These are phyloP conservation scores for Telfairia occidentalis DNA, from an alignment of 331 rosid species.

Conservation along the genomic window DNA sequence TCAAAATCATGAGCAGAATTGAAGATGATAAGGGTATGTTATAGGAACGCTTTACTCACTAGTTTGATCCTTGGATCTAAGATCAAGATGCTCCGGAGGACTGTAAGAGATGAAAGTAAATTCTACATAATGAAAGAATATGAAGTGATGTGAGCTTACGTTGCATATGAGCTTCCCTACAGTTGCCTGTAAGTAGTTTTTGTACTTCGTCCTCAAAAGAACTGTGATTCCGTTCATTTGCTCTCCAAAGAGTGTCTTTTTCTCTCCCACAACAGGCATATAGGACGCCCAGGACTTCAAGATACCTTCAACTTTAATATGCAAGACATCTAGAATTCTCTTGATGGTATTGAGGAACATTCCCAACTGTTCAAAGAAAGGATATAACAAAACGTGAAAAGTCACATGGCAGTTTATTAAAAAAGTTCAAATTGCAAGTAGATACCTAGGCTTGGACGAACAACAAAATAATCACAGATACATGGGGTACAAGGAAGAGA, in stretches of 20 bases:
- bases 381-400: slow-evolving; percentile 2
- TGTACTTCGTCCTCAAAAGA: slow-evolving; percentile 80
- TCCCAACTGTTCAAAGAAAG: slow-evolving; percentile 46
- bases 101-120: neutral
- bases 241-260: slow-evolving; percentile 65
- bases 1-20: neutral
- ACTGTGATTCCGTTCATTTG: slow-evolving; percentile 87
- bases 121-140: neutral
- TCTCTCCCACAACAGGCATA: slow-evolving; percentile 67
- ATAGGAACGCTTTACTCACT: neutral
- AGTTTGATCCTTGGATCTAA: neutral
- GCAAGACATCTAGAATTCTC: slow-evolving; percentile 89
- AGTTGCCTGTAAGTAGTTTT: slow-evolving; percentile 79
- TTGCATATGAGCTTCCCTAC: slow-evolving; percentile 83
- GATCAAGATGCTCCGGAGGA: neutral
- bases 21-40: neutral
- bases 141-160: slow-evolving; percentile 29
- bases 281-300: slow-evolving; percentile 85
- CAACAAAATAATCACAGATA: neutral
- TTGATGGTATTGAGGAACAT: slow-evolving; percentile 78
- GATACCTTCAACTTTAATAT: slow-evolving; percentile 80
- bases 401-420: neutral
- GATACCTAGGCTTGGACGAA: neutral
- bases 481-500: neutral
- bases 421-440: neutral